Evolutionary conservation across 345 rosid genomes (phyloP).

Genomic region (Reutealis trisperma): DNA sequence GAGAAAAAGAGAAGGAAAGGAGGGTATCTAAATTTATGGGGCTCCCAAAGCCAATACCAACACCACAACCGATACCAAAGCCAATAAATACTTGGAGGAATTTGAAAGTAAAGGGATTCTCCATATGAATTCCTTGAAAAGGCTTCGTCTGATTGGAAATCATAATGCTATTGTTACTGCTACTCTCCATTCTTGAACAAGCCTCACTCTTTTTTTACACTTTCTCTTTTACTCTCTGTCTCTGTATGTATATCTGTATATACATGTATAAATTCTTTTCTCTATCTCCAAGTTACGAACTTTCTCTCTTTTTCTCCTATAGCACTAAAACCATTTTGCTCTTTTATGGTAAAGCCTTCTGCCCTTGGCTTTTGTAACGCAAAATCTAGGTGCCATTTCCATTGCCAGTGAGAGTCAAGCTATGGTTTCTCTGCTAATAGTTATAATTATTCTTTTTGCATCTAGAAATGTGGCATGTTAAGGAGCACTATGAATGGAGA

Average conservation of each 20-base stretch:
- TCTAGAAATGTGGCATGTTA: background rate
- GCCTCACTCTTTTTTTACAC: background rate
- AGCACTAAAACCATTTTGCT: too few relatives aligned
- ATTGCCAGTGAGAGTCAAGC: background rate
- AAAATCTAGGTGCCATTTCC: slow-evolving; percentile 4
- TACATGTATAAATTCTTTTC: background rate
- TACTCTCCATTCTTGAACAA: slow-evolving; percentile 9
- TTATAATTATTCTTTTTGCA: background rate
- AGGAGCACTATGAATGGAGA: too few relatives aligned
- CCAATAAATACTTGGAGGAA: slow-evolving; percentile 90
- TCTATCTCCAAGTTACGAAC: slow-evolving; percentile 5
- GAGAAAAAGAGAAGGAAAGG: background rate
- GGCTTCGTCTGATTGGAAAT: slow-evolving; percentile 44
- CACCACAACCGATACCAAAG: slow-evolving; percentile 92
- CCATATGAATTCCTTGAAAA: slow-evolving; percentile 49
- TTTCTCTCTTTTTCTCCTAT: background rate
- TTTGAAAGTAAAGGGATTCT: slow-evolving; percentile 88
- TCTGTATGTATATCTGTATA: too few relatives aligned
- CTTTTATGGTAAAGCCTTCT: too few relatives aligned
- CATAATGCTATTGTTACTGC: slow-evolving; percentile 28
- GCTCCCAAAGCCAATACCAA: slow-evolving; percentile 84
- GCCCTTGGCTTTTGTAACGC: too few relatives aligned
- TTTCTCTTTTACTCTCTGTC: background rate
- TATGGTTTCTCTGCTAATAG: background rate
- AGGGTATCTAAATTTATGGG: slow-evolving; percentile 73